Evolutionary conservation across 306 rosid genomes (phyloP), one percentile per base, ranked within the genome.

Genomic region (Lathyrus tuberosus): DNA sequence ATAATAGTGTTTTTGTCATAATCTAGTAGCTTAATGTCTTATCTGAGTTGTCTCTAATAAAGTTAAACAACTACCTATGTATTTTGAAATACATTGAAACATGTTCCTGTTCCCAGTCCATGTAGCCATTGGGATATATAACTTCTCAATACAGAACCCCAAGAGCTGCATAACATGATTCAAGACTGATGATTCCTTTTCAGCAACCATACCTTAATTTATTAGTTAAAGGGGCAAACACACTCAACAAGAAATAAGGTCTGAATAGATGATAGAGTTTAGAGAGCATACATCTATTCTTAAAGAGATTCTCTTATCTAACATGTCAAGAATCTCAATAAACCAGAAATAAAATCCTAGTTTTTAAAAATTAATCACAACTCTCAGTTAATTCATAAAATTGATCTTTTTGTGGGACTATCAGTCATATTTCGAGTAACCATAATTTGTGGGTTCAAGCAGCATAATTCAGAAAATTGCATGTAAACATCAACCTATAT

Each of bases 171-270:
- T 8, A 20, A 24, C 35, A 40, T 65, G 4, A n/a, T 64, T 64
- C 26, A 65, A 65, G 60, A 47, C 17, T 46, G 42, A 46, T 38
- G 60, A 30, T 30, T 47, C 16, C 44, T 54, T 66, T 67, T 24
- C 3, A 15, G 17, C 16, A 48, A 49, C 44, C 61, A 3, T 17
- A 26, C 60, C 60, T 15, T 26, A 9, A 30, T 65, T 15, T 48
- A 2, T 47, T 67, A n/a, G 46, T 67, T 49, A 8, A 31, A 30
- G 31, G 60, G 3, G 16, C 8, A 17, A 22, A 28, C 11, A 35
- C 22, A n/a, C 4, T 16, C 17, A 31, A 43, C 37, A 61, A 17
- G 31, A 33, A 49, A 35, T 1, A 35, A 35, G 11, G 22, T 51
- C 35, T 13, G 38, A 15, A n/a, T 16, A 28, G 37, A 15, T 52